Evolutionary conservation across 345 rosid genomes (phyloP), one percentile per base, ranked within the genome.

Genomic region (Streptanthus diversifolius): DNA sequence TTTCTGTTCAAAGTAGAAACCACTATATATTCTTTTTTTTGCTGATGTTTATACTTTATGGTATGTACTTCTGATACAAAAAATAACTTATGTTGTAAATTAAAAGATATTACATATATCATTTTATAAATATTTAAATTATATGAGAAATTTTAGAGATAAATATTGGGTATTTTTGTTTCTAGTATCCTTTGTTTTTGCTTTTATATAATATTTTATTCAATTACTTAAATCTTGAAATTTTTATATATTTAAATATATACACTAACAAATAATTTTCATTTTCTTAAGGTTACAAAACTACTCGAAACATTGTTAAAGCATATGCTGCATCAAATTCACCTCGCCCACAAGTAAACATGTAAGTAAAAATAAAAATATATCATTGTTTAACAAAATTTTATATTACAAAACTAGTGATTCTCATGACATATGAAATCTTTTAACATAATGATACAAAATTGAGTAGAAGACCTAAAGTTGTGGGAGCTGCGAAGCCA

Each of bases 241-340:
- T 3, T 11, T n/a, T 8, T 41, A 0, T 11, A 14, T 57, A 22
- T 0, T 8, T 39, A 41, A 14, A 41, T 41, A 41, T 6, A 0
- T 41, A n/a, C 2, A 22, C 25, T 3, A 21, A 22, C 0, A 17
- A 63, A n/a, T 43, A 22, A 24, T 18, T 29, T 72, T 10, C 32
- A 15, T 54, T 29, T 56, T 56, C 13, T 36, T n/a, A 29, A 74
- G 78, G 78, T 49, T 74, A n/a, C 2, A 74, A 18, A 74, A 29
- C 7, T 30, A 8, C 27, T 58, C 68, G 68, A 30, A 17, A 58
- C 45, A 3, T 40, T 10, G 8, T 12, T 3, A 54, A 40, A 40
- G 43, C 27, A 33, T 12, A 19, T 48, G 55, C 41, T 18, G 61
- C 68, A 24, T 2, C 36, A 48, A 30, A 19, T 59, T 2, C 41